A percentile compares a stretch with the other conserved stretches of the same genome.
phyloP scores from a whole-genome alignment of 768 basidiomycete genomes.

The Steccherinum ochraceum region DNA sequence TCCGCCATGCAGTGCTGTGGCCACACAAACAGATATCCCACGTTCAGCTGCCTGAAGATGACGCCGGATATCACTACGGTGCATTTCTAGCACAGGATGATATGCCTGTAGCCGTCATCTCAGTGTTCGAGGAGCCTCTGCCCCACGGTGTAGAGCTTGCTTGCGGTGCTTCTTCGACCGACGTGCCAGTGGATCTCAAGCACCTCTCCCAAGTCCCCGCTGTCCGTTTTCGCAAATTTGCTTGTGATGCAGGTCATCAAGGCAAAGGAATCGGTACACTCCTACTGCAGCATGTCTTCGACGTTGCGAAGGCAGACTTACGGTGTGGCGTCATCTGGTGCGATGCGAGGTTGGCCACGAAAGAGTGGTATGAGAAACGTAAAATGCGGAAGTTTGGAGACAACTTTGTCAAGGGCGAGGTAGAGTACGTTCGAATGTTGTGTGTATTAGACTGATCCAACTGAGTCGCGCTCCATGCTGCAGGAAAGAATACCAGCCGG shows the following conservation, averaged over 20 bases:
- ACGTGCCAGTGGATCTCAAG: background rate
- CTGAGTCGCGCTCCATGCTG: too few species aligned
- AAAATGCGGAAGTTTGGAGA: conserved; percentile 45
- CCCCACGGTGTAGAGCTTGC: conserved; percentile 27
- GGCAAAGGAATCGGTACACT: conserved; percentile 46
- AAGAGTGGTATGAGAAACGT: conserved; percentile 46
- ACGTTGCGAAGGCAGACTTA: conserved; percentile 33
- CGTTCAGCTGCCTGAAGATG: conserved; percentile 47
- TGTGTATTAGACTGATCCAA: too few species aligned
- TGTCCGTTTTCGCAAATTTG: conserved; percentile 56
- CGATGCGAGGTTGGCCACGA: conserved; percentile 42
- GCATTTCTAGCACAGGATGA: conserved; percentile 36
- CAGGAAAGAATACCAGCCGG: too few species aligned
- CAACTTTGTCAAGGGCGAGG: conserved; percentile 44
- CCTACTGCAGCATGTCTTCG: conserved; percentile 36
- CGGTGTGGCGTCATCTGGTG: conserved; percentile 47
- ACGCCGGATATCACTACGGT: conserved; percentile 45
- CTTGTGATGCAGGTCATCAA: conserved; percentile 46
- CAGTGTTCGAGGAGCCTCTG: conserved; percentile 43
- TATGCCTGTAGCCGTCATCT: conserved; percentile 47
- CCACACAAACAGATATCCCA: conserved; percentile 41
- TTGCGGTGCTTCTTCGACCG: background rate
- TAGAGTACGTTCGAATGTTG: conserved; percentile 54
- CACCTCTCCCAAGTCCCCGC: conserved; percentile 1
- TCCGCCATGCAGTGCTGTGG: conserved; percentile 57